Base-by-base conservation (phyloP, 176 grass and related monocot species). In the Neostapfia colusana region DNA sequence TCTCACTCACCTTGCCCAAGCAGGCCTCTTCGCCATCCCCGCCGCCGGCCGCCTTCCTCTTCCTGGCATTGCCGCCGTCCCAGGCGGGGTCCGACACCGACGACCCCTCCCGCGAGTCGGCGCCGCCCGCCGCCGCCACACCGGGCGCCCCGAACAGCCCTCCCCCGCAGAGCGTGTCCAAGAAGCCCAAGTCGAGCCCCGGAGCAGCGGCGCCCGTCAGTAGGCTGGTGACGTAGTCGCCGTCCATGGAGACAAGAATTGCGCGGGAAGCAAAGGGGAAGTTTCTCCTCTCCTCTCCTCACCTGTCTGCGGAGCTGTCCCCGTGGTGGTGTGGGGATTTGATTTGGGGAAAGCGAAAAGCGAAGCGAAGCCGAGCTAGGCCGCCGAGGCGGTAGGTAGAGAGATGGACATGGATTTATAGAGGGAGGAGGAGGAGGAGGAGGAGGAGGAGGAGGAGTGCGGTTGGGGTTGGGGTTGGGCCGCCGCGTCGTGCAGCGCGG, bases 81-180 rank as follows among this genome's bases (percentile, higher is more conserved):
- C 83, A 85, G 9, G 85, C 81, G 10, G 89, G 76, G 86, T 95
- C 89, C 24, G 87, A 95, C 61, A 89, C 83, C 17, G 95, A 83
- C 5, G 95, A 92, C 2, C 90, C 95, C 60, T 94, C 92, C 48
- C 60, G 65, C 0, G 80, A 85, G 24, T 3, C 67, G 14, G 10
- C 69, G 49, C 9, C 27, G 65, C 23, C 65, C 42, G 9, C 76
- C 81, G 10, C 73, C 83, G 54, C 75, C 55, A 58, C 23, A 10
- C 55, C 23, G 23, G 55, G 55, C 55, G 23, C 9, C 63, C 62
- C 4, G 78, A 34, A 15, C 58, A 61, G 25, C 74, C 74, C 2
- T 74, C 11, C 84, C 16, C 43, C 67, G 57, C 72, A 79, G 8
- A 94, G 81, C 50, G 84, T 79, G 63, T 90, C 95, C 42, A 98